Conservation (phyloP, 768 basidiomycete genomes). For the Rhizopogon salebrosus region DNA sequence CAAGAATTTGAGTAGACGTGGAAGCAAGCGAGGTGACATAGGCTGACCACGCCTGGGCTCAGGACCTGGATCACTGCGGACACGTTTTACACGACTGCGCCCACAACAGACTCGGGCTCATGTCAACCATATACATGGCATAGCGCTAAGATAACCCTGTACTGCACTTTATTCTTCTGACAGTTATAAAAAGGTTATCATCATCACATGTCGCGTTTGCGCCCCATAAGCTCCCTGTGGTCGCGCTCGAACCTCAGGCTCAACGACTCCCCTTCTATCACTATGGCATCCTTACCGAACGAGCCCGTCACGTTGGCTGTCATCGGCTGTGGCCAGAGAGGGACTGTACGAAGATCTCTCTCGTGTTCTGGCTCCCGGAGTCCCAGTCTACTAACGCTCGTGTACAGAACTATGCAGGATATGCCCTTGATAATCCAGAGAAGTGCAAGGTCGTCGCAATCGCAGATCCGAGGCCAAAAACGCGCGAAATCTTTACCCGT, state of each 20-base stretch:
- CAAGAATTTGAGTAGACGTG: constrained; percentile 50
- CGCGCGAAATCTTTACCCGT: constrained; percentile 52
- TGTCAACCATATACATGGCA: neutral
- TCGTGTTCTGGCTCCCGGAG: neutral
- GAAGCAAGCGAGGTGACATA: constrained; percentile 65
- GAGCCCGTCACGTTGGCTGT: constrained; percentile 66
- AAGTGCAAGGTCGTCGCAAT: constrained; percentile 77
- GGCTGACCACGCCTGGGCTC: neutral
- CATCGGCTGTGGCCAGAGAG: constrained; percentile 82
- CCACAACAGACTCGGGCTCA: neutral
- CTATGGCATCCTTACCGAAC: constrained; percentile 5
- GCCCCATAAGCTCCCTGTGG: constrained; percentile 32
- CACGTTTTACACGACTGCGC: neutral
- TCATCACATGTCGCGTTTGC: constrained; percentile 19
- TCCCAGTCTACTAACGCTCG: neutral
- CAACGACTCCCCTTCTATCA: constrained; percentile 15
- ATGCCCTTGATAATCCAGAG: constrained; percentile 54
- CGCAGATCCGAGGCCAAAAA: constrained; percentile 73
- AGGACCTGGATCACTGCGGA: neutral
- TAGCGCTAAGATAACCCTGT: neutral
- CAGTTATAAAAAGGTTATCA: neutral
- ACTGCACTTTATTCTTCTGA: neutral
- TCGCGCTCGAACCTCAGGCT: constrained; percentile 22
- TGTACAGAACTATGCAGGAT: constrained; percentile 55
- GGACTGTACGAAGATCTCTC: constrained; percentile 43